phyloP scores from a whole-genome alignment of 352 stramenopile species.

The Globisporangium nagaii region DNA sequence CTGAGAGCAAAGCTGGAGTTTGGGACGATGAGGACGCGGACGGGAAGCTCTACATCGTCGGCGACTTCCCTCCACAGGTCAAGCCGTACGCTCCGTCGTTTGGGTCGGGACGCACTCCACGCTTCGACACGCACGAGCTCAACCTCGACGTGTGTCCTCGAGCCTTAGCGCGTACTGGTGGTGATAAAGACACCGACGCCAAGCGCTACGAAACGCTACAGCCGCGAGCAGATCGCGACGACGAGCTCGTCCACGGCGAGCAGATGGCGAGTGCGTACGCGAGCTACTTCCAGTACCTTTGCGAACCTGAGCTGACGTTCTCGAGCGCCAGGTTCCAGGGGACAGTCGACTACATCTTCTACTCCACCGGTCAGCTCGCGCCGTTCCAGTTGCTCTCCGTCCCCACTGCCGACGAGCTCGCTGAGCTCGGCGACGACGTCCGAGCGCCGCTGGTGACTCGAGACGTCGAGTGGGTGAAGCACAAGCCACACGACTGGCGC shows the following conservation, averaged over 20 bases:
- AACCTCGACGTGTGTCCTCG: slow-evolving; percentile 38
- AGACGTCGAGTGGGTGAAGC: slow-evolving; percentile 37
- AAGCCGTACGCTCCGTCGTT: slow-evolving; percentile 47
- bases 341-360: slow-evolving; percentile 87
- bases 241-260: slow-evolving; percentile 50
- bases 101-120: slow-evolving; percentile 55
- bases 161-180: slow-evolving; percentile 7
- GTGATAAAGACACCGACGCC: slow-evolving; percentile 12
- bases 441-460: slow-evolving; percentile 9
- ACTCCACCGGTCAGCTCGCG: slow-evolving; percentile 40
- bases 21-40: not conserved
- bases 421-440: slow-evolving; percentile 34
- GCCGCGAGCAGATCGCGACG: slow-evolving; percentile 35
- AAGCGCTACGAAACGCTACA: slow-evolving; percentile 34
- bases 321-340: slow-evolving; percentile 47
- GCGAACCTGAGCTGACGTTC: slow-evolving; percentile 71
- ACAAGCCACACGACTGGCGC: slow-evolving; percentile 32
- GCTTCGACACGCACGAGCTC: slow-evolving; percentile 42
- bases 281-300: slow-evolving; percentile 36
- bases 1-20: not conserved
- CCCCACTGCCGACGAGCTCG: slow-evolving; percentile 36
- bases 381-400: slow-evolving; percentile 55
- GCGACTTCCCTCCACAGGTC: slow-evolving; percentile 35
- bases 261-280: slow-evolving; percentile 73
- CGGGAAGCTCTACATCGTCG: slow-evolving; percentile 21